phyloP scores from a whole-genome alignment of 78 protist species.

The Cavenderia fasciculata region DNA sequence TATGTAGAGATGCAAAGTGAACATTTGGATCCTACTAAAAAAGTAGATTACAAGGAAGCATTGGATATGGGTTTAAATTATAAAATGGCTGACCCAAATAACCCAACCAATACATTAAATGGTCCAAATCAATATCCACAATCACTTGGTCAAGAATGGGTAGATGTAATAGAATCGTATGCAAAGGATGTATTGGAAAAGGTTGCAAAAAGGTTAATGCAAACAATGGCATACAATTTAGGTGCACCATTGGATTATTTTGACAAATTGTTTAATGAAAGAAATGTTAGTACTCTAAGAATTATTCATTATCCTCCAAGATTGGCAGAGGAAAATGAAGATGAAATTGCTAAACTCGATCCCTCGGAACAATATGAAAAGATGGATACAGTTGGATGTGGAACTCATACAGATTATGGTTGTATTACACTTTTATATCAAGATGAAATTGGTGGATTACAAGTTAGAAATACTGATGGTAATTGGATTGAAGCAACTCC shows the following conservation, averaged over 20 bases:
- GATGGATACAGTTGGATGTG: neutral
- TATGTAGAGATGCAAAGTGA: slow-evolving; percentile 3
- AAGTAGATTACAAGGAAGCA: slow-evolving; percentile 10
- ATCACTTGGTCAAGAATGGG: neutral
- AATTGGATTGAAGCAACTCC: slow-evolving; percentile 39
- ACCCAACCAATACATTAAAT: neutral
- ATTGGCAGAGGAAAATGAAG: neutral
- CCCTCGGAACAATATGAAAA: too few species aligned
- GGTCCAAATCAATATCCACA: neutral
- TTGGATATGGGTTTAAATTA: neutral
- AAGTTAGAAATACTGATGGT: neutral
- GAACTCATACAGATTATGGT: slow-evolving; percentile 20
- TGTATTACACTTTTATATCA: neutral
- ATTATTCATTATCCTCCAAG: neutral
- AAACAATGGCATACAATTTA: neutral
- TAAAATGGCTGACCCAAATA: neutral
- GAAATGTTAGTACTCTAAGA: neutral
- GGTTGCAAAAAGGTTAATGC: neutral
- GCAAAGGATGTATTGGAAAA: neutral
- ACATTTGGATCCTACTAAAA: neutral
- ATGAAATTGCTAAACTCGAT: too few species aligned
- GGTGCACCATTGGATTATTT: neutral
- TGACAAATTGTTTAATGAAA: neutral
- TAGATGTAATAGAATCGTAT: neutral
- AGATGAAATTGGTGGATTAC: neutral